Percentiles rank a stretch among this genome's conserved stretches.
Conservation (phyloP, 1,139 yeast genomes). For the Blastobotrys aristatus region DNA sequence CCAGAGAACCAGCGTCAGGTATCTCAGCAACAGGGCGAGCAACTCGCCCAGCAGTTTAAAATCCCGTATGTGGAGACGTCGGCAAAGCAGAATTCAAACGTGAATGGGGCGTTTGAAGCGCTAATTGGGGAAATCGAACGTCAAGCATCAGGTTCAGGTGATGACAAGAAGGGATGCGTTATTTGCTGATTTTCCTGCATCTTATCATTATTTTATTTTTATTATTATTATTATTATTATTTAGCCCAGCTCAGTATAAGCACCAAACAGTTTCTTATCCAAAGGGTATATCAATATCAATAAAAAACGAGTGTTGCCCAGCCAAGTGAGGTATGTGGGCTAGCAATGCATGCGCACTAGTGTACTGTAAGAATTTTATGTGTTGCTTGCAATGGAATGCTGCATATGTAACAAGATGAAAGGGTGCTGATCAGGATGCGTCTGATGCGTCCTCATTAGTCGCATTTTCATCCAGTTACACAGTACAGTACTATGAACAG, state of each 20-base stretch:
- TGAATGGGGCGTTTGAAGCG: conserved; percentile 58
- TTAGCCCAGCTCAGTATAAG: background rate
- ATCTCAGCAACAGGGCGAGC: conserved; percentile 55
- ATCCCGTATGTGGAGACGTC: conserved; percentile 77
- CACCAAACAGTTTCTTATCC: too few relatives aligned
- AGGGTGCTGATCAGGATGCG: too few relatives aligned
- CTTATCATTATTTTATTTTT: conserved; percentile 1
- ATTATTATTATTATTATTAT: background rate
- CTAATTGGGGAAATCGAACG: conserved; percentile 69
- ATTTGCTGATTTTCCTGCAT: background rate
- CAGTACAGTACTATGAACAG: too few relatives aligned
- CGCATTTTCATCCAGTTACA: too few relatives aligned
- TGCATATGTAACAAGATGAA: too few relatives aligned
- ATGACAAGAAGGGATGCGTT: conserved; percentile 34
- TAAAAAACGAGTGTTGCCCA: too few relatives aligned
- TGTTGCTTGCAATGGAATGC: too few relatives aligned
- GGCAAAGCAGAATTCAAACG: conserved; percentile 69
- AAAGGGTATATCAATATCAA: too few relatives aligned
- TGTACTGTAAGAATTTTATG: too few relatives aligned
- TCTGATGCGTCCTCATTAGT: too few relatives aligned
- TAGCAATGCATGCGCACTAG: too few relatives aligned
- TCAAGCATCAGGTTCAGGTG: conserved; percentile 34
- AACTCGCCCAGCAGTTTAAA: conserved; percentile 54
- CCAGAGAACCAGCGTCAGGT: conserved; percentile 57
- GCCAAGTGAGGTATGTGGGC: too few relatives aligned